phyloP scores from a whole-genome alignment of 768 basidiomycete genomes.

The Trametes villosa region DNA sequence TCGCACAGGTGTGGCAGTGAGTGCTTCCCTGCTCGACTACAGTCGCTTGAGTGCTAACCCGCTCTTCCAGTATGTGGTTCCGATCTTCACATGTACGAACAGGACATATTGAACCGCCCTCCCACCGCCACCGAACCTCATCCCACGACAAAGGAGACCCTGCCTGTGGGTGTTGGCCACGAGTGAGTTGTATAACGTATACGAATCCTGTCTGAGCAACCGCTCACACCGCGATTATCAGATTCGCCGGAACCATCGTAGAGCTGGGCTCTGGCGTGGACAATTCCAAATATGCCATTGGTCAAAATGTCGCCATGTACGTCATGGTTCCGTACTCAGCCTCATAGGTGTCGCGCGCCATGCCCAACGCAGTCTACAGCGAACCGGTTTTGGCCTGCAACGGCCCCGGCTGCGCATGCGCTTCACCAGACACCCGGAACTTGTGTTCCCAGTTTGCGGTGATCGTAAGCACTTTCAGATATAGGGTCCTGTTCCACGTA shows the following conservation, averaged over 20 bases:
- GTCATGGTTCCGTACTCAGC: background rate
- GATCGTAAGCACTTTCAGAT: conserved; percentile 36
- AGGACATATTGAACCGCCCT: conserved; percentile 24
- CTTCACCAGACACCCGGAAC: background rate
- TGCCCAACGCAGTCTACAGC: conserved; percentile 35
- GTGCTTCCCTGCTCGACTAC: background rate
- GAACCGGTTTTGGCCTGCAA: conserved; percentile 41
- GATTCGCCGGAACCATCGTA: conserved; percentile 30
- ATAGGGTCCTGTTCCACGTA: no score
- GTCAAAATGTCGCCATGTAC: conserved; percentile 29
- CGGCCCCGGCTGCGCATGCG: background rate
- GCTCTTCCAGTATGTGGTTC: conserved; percentile 46
- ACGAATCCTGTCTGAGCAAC: background rate
- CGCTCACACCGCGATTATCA: background rate
- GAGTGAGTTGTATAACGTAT: conserved; percentile 37
- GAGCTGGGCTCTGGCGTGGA: conserved; percentile 25
- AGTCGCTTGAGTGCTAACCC: background rate
- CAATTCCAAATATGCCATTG: conserved; percentile 9
- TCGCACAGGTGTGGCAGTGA: conserved; percentile 6
- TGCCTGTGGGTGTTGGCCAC: conserved; percentile 51
- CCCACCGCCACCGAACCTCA: conserved; percentile 42
- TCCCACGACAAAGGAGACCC: conserved; percentile 41
- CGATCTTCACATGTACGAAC: conserved; percentile 39
- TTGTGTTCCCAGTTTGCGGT: conserved; percentile 19
- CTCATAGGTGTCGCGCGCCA: background rate